These are phyloP conservation scores for Yamadazyma sp. DNA, from an alignment of 1,139 yeast species.

Conservation along the genomic window DNA sequence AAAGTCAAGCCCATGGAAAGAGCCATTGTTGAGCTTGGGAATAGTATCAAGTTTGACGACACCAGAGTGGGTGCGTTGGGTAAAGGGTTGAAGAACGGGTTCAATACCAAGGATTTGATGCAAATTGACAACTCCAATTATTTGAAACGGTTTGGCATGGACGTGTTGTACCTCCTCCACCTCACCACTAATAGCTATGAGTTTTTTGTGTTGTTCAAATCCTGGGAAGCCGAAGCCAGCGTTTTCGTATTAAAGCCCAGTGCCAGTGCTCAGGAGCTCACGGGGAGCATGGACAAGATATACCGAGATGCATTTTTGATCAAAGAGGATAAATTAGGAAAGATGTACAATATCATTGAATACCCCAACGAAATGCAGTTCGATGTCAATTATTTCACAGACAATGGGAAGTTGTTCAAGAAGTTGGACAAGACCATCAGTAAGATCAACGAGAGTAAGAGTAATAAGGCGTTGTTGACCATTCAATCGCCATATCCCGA, in stretches of 20 bases:
- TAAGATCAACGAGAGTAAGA: constrained; percentile 65
- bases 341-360: constrained; percentile 45
- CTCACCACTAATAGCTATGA: constrained; percentile 76
- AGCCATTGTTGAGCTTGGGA: constrained; percentile 77
- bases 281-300: constrained; percentile 50
- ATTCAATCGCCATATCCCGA: constrained; percentile 70
- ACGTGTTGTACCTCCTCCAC: constrained; percentile 69
- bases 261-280: constrained; percentile 64
- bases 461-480: constrained; percentile 64
- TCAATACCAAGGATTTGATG: constrained; percentile 60
- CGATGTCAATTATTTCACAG: constrained; percentile 51
- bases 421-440: constrained; percentile 54
- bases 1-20: constrained; percentile 68
- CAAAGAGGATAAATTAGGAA: constrained; percentile 47
- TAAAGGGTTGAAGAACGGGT: constrained; percentile 82
- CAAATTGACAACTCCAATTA: constrained; percentile 51
- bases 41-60: constrained; percentile 65
- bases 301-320: constrained; percentile 53
- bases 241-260: constrained; percentile 72
- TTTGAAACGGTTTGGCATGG: constrained; percentile 54
- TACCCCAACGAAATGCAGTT: constrained; percentile 54
- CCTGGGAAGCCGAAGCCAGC: constrained; percentile 57
- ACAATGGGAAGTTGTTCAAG: constrained; percentile 49
- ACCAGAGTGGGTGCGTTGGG: constrained; percentile 82
- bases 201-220: constrained; percentile 64